Evolutionary conservation across 768 basidiomycete species (phyloP), one percentile per base, ranked within the genome.

Genomic region (Candolleomyces efflorescens): DNA sequence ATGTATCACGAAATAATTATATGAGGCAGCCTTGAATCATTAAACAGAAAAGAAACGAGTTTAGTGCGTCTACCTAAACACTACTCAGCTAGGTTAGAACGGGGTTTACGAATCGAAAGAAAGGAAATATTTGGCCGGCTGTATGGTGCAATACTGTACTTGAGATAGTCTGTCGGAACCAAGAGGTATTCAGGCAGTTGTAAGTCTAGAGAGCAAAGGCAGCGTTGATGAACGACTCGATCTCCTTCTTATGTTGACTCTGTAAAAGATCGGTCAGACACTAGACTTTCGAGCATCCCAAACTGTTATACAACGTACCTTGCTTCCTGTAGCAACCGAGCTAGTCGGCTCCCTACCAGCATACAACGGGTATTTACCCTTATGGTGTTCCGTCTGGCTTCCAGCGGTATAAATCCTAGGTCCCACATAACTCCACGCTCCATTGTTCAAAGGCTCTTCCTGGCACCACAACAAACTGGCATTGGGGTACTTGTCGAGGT

Each of bases 391-490:
- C 5, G 95, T 96, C 75, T 92, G 80, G 65, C 87, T 86, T 48
- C 90, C 87, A n/a, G 96, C 94, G 46, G 96, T 98, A 71, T 90
- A 86, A 67, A 98, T 87, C 55, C 95, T 86, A 47, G 94, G 91
- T 23, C 91, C 94, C 59, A 97, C 86, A 68, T 99, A 97, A 43
- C 89, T 92, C 97, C 97, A 99, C 1, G 93, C 87, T 63, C 97
- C 97, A 66, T 94, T 94, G 79, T 99, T 99, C 63, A 98, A 75
- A 15, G 97, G 96, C 72, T 98, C 94, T 75, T 97, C 94, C 81
- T 97, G 94, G 67, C 90, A 92, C 95, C 96, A 98, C 47, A 94
- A 78, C 39, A 96, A 70, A 62, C 90, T 89, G 37, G 96, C 94
- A 69, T 98, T 96, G 65, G 96, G 93, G 78, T 97, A 98, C 73